Percentiles rank a stretch among this genome's conserved stretches.
Conservation (phyloP, 306 rosid genomes). For the cucumber (Cucumis sativus) region Cucumber_9930_V3 NC_026659.2:3605001-3605500, state of each 20-base stretch:
- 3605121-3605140: slow-evolving; percentile 43
- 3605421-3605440: slow-evolving; percentile 85
- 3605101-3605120: slow-evolving; percentile 75
- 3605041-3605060: slow-evolving; percentile 48
- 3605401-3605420: slow-evolving; percentile 93
- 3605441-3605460: slow-evolving; percentile 69
- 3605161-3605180: too few relatives aligned
- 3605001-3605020: slow-evolving; percentile 85
- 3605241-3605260: too few relatives aligned
- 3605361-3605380: slow-evolving; percentile 89
- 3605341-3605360: slow-evolving; percentile 30
- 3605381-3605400: slow-evolving; percentile 79
- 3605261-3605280: slow-evolving; percentile 29
- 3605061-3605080: slow-evolving; percentile 90
- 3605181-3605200: too few relatives aligned
- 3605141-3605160: too few relatives aligned
- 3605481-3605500: slow-evolving; percentile 57
- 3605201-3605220: too few relatives aligned
- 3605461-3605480: slow-evolving; percentile 53
- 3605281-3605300: slow-evolving; percentile 49
- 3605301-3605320: slow-evolving; percentile 36
- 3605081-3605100: slow-evolving; percentile 75
- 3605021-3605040: slow-evolving; percentile 58
- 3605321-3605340: slow-evolving; percentile 23
- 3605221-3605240: too few relatives aligned